Conservation (phyloP, 108 stramenopile species). For the Schizochytrium sp. region DNA sequence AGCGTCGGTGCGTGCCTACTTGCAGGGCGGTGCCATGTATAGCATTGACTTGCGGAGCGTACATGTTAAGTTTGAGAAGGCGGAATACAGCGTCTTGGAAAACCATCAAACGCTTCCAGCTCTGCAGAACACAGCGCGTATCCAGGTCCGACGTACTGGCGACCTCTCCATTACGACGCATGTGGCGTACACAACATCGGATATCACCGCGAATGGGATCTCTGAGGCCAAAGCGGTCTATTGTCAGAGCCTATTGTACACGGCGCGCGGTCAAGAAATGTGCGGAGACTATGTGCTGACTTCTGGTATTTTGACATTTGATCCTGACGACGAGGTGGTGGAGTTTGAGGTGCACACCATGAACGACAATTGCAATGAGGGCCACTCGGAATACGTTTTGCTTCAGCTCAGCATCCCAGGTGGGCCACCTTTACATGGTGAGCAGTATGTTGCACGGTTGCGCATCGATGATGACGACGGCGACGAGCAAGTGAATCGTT, state of each 20-base stretch:
- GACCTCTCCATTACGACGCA: conserved; percentile 31
- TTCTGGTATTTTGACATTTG: conserved; percentile 53
- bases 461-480: conserved; percentile 66
- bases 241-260: conserved; percentile 34
- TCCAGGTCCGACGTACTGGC: conserved; percentile 50
- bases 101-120: conserved; percentile 28
- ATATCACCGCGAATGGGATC: conserved; percentile 64
- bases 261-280: conserved; percentile 23
- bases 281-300: conserved; percentile 72
- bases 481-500: background rate
- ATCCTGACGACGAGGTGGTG: conserved; percentile 31
- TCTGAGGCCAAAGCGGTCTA: conserved; percentile 43
- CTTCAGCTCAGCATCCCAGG: conserved; percentile 62
- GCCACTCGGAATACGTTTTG: conserved; percentile 59
- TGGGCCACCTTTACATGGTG: conserved; percentile 48
- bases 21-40: conserved; percentile 42
- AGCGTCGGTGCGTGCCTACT: conserved; percentile 27
- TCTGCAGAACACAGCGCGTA: conserved; percentile 29
- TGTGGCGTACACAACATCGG: conserved; percentile 60
- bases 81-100: conserved; percentile 52
- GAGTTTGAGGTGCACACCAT: conserved; percentile 56
- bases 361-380: conserved; percentile 63
- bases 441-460: conserved; percentile 51
- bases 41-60: conserved; percentile 41
- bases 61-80: conserved; percentile 36